Evolutionary conservation across 192 early-diverging fungal genomes (phyloP).

Genomic region (Entomortierella lignicola): DNA sequence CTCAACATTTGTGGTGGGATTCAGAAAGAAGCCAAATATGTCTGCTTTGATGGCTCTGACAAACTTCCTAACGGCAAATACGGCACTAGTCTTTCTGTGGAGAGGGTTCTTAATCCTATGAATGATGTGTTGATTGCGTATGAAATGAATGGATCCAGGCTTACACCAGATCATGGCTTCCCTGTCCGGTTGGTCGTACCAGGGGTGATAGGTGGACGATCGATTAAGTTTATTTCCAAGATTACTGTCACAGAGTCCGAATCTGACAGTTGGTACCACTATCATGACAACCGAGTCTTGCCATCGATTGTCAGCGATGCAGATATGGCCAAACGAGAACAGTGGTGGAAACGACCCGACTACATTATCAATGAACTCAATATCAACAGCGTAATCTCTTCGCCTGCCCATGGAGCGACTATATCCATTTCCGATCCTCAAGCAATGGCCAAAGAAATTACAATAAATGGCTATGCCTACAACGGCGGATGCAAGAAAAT

Average conservation of each 20-base stretch:
- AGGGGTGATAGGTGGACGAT: slow-evolving; percentile 89
- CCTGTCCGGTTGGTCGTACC: slow-evolving; percentile 91
- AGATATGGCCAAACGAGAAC: slow-evolving; percentile 59
- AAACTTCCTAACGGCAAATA: slow-evolving; percentile 74
- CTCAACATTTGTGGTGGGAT: slow-evolving; percentile 27
- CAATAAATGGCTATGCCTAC: slow-evolving; percentile 83
- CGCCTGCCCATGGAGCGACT: slow-evolving; percentile 68
- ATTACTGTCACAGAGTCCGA: slow-evolving; percentile 69
- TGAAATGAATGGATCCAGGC: slow-evolving; percentile 78
- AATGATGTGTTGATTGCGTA: slow-evolving; percentile 84
- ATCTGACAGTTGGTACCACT: slow-evolving; percentile 79
- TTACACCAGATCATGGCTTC: slow-evolving; percentile 88
- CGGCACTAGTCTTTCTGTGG: slow-evolving; percentile 78
- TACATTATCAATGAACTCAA: slow-evolving; percentile 84
- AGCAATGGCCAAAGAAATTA: slow-evolving; percentile 26
- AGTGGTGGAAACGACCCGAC: slow-evolving; percentile 65
- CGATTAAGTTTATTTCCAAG: slow-evolving; percentile 80
- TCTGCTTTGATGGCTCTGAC: slow-evolving; percentile 71
- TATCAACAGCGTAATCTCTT: slow-evolving; percentile 80
- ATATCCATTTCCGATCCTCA: slow-evolving; percentile 12
- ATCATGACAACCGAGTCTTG: slow-evolving; percentile 86
- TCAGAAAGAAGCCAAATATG: slow-evolving; percentile 39
- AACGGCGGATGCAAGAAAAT: slow-evolving; percentile 78
- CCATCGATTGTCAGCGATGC: slow-evolving; percentile 73
- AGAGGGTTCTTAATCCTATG: slow-evolving; percentile 72